Percentiles rank a stretch among this genome's conserved stretches.
Evolutionary conservation across 2,329 filamentous ascomycete genomes (phyloP).

Genomic region (Aspergillus sp.): DNA sequence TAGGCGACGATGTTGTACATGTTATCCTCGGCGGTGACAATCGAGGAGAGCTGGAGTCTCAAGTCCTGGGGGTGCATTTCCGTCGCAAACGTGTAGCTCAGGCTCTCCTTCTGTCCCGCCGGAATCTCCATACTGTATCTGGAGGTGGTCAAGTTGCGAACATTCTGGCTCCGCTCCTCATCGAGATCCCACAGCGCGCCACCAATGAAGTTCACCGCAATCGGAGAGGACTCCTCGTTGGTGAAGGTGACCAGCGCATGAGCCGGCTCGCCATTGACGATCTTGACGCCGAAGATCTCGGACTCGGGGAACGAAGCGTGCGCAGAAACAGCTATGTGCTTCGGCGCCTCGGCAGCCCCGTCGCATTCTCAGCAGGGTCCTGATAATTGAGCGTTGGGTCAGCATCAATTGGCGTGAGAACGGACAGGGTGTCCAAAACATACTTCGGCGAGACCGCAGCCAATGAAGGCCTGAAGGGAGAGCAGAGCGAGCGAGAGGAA

Average conservation of each 20-base stretch:
- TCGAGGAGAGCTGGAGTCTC: conserved; percentile 63
- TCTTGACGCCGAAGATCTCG: conserved; percentile 88
- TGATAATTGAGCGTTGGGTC: conserved; percentile 12
- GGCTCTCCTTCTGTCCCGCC: conserved; percentile 62
- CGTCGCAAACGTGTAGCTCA: conserved; percentile 76
- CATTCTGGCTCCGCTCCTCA: conserved; percentile 48
- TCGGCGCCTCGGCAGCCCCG: conserved; percentile 55
- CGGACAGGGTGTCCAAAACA: conserved; percentile 17
- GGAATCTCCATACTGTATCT: conserved; percentile 66
- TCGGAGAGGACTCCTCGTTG: conserved; percentile 70
- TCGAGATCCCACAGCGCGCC: conserved; percentile 60
- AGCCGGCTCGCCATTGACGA: conserved; percentile 84
- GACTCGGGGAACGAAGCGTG: conserved; percentile 52
- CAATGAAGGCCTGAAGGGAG: conserved; percentile 58
- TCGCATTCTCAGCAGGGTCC: conserved; percentile 54
- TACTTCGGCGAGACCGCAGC: conserved; percentile 54
- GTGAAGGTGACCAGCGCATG: conserved; percentile 70
- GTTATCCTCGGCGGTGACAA: conserved; percentile 57
- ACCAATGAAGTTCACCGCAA: conserved; percentile 66
- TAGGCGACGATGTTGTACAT: conserved; percentile 71
- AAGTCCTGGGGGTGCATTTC: conserved; percentile 93
- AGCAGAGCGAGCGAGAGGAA: conserved; percentile 62
- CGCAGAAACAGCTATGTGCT: conserved; percentile 46
- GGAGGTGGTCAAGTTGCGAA: conserved; percentile 76
- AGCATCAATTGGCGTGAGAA: conserved; percentile 16